These are phyloP conservation scores for Oryza brachyantha DNA, from an alignment of 176 grass and related monocot species.

Conservation along the genomic window DNA sequence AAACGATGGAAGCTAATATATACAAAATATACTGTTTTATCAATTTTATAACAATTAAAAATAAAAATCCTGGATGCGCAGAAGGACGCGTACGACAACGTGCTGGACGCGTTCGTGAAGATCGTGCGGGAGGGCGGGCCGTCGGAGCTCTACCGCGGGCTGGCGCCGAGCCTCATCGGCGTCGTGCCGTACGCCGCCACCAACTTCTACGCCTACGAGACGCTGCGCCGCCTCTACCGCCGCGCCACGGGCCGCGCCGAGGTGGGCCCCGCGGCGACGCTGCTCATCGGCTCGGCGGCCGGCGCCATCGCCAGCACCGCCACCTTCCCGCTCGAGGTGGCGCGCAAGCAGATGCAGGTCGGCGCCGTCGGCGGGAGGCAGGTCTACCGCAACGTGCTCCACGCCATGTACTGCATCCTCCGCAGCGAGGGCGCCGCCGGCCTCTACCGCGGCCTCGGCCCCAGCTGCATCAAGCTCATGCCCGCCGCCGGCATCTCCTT, in stretches of 20 bases:
- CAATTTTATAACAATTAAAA: no score
- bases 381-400: constrained; percentile 70
- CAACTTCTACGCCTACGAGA: constrained; percentile 81
- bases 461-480: constrained; percentile 87
- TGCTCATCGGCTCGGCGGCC: constrained; percentile 68
- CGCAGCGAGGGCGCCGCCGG: constrained; percentile 55
- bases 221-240: constrained; percentile 54
- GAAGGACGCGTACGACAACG: constrained; percentile 72
- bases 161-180: constrained; percentile 76
- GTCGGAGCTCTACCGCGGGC: constrained; percentile 67
- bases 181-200: constrained; percentile 79
- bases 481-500: constrained; percentile 87
- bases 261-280: constrained; percentile 44
- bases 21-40: no score
- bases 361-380: constrained; percentile 69
- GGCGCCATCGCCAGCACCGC: constrained; percentile 77
- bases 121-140: constrained; percentile 64
- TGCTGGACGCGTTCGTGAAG: constrained; percentile 71
- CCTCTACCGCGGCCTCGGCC: constrained; percentile 71
- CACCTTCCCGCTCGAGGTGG: constrained; percentile 93
- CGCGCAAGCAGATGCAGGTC: constrained; percentile 83
- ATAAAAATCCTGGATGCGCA: no score
- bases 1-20: no score
- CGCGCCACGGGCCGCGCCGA: constrained; percentile 43
- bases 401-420: constrained; percentile 74